Base-by-base conservation (phyloP, 1,139 yeast species). In the Debaryomyces psychrophilus region DNA sequence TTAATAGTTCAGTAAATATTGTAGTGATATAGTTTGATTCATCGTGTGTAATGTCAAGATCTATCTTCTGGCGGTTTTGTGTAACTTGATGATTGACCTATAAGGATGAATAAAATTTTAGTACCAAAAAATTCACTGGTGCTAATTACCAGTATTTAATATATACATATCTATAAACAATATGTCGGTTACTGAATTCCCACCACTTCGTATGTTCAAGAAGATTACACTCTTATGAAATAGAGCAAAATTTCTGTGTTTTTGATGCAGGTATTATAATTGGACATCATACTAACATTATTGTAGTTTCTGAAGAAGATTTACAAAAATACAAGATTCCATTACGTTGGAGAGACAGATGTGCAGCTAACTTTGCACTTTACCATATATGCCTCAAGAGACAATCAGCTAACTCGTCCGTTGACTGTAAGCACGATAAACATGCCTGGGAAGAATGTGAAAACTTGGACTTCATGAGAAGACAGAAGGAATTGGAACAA, bases 391-490 rank as follows among this genome's bases (percentile, higher is more conserved):
- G 80, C 62, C 72, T 75, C 46, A 68, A 70, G 41, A 73, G 80
- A 65, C 79, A 74, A 57, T 63, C 72, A 15, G 79, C 79, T 48
- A 73, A 73, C 59, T 64, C 73, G 4, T 65, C 74, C 8, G 75
- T 74, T 44, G 83, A 81, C 60, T 89, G 96, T 69, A 77, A 79
- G 52, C 87, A 85, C 55, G 90, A 86, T 69, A 82, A 90, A 66
- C 95, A 88, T 58, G 81, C 82, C 37, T 89, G 92, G 77, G 96
- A 88, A 69, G 88, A 87, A 61, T 88, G 96, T 68, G 88, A 88
- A 67, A 87, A 86, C 68, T 71, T 85, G 67, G 96, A 88, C 64
- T 88, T 85, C 73, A 80, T 83, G 64, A 82, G 95, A 73, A 82
- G 96, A 69, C 88, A 86, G 52, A 77, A 82, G 64, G 92, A 86